Evolutionary conservation across 805 yeast genomes (phyloP).

Genomic region (Metschnikowia sp.): DNA sequence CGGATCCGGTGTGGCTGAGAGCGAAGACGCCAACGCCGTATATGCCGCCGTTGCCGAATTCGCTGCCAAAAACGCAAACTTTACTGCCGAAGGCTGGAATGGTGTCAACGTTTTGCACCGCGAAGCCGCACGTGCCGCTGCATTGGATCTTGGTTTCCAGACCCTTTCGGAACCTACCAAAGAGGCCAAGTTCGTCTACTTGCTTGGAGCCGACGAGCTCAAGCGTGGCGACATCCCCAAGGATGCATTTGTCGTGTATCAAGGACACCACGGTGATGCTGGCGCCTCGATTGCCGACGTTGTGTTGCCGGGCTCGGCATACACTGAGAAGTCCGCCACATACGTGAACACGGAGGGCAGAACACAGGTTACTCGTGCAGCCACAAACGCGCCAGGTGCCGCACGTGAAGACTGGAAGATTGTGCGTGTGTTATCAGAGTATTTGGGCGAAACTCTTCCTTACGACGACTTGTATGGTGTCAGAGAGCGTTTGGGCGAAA

Average conservation of each 20-base stretch:
- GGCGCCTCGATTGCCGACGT: constrained; percentile 91
- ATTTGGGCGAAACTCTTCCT: constrained; percentile 65
- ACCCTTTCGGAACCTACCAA: constrained; percentile 38
- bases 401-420: constrained; percentile 94
- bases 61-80: constrained; percentile 50
- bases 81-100: constrained; percentile 73
- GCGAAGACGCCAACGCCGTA: constrained; percentile 59
- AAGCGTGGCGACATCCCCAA: constrained; percentile 65
- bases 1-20: constrained; percentile 76
- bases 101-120: constrained; percentile 79
- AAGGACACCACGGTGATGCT: constrained; percentile 88
- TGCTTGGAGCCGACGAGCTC: constrained; percentile 83
- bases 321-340: constrained; percentile 82
- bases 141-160: constrained; percentile 79
- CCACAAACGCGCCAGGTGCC: constrained; percentile 81
- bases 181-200: constrained; percentile 68
- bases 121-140: constrained; percentile 84
- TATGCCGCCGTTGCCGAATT: constrained; percentile 60
- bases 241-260: constrained; percentile 85
- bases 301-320: constrained; percentile 81
- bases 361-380: constrained; percentile 80
- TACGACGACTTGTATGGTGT: constrained; percentile 70
- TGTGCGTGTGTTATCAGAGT: constrained; percentile 77
- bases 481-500: constrained; percentile 65
- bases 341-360: constrained; percentile 90